Percentiles rank a stretch among this genome's conserved stretches.
Evolutionary conservation across 2,329 filamentous ascomycete species (phyloP).

Genomic region (Beauveria scarabaeidicola): DNA sequence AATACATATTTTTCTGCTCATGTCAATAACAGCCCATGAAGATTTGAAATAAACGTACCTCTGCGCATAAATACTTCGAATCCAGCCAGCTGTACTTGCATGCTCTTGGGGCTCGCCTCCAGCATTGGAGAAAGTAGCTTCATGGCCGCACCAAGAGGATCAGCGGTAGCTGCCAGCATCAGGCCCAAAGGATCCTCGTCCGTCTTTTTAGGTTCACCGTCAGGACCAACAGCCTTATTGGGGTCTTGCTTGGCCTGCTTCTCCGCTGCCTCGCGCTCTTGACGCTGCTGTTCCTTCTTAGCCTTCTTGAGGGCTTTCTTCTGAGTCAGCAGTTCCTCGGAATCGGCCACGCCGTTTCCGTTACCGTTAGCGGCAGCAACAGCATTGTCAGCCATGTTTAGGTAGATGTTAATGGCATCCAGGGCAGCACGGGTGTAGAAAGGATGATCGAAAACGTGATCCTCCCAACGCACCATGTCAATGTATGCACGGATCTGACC

Average conservation of each 20-base stretch:
- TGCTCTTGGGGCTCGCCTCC: slow-evolving; percentile 70
- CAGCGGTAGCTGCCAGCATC: slow-evolving; percentile 69
- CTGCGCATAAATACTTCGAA: slow-evolving; percentile 84
- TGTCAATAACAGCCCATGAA: slow-evolving; percentile 6
- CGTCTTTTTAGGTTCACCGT: slow-evolving; percentile 69
- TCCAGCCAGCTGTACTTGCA: slow-evolving; percentile 74
- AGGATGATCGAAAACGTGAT: slow-evolving; percentile 81
- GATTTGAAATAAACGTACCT: slow-evolving; percentile 48
- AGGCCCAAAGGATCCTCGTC: slow-evolving; percentile 81
- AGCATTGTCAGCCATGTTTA: slow-evolving; percentile 69
- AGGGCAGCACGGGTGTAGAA: slow-evolving; percentile 83
- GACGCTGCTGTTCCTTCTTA: slow-evolving; percentile 57
- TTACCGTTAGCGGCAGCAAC: slow-evolving; percentile 55
- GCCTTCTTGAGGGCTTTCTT: slow-evolving; percentile 90
- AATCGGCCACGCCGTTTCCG: slow-evolving; percentile 40
- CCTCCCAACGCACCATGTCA: slow-evolving; percentile 95
- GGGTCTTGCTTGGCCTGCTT: slow-evolving; percentile 74
- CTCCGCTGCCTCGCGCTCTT: slow-evolving; percentile 72
- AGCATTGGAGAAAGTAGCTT: slow-evolving; percentile 78
- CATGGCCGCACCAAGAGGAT: slow-evolving; percentile 77
- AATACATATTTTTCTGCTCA: slow-evolving; percentile 72
- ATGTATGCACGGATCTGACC: slow-evolving; percentile 92
- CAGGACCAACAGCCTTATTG: slow-evolving; percentile 58
- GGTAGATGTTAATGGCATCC: slow-evolving; percentile 70
- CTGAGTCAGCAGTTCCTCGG: slow-evolving; percentile 56